These are phyloP conservation scores for Pyracantha coccinea DNA, from an alignment of 331 rosid species.

Conservation along the genomic window DNA sequence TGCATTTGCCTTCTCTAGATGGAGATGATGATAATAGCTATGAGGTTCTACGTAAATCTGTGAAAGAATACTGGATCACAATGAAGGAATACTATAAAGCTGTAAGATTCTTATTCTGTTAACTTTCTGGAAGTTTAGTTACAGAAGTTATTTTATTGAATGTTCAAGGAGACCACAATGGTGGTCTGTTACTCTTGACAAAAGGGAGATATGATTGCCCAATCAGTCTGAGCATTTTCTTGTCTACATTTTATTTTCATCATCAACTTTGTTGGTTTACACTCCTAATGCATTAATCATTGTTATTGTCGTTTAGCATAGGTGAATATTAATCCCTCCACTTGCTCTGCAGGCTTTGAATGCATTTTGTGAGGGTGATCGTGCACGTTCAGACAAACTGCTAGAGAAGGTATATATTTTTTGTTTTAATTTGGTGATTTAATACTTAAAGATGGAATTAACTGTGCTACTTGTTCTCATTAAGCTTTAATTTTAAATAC, in stretches of 20 bases:
- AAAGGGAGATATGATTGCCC: background rate
- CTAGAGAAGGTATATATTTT: conserved; percentile 13
- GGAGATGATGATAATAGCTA: conserved; percentile 26
- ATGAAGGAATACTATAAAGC: conserved; percentile 33
- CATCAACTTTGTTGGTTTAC: background rate
- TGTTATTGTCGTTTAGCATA: background rate
- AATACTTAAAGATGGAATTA: background rate
- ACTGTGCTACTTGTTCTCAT: background rate
- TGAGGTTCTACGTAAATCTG: conserved; percentile 22
- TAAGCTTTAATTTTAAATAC: background rate
- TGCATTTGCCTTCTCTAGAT: conserved; percentile 3
- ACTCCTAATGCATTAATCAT: background rate
- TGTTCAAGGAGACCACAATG: background rate
- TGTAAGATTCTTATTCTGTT: conserved; percentile 21
- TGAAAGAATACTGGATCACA: conserved; percentile 30
- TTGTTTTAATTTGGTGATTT: background rate
- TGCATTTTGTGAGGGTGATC: conserved; percentile 25
- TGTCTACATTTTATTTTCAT: background rate
- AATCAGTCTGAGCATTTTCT: background rate
- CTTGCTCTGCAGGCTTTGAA: conserved; percentile 26
- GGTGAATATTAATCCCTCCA: conserved; percentile 3
- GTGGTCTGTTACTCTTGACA: background rate
- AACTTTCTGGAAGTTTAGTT: background rate
- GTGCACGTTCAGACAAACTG: conserved; percentile 23
- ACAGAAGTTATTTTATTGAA: background rate